Evolutionary conservation across 2,329 filamentous ascomycete species (phyloP), one percentile per base, ranked within the genome.

Genomic region (Hypoxylon sp.): DNA sequence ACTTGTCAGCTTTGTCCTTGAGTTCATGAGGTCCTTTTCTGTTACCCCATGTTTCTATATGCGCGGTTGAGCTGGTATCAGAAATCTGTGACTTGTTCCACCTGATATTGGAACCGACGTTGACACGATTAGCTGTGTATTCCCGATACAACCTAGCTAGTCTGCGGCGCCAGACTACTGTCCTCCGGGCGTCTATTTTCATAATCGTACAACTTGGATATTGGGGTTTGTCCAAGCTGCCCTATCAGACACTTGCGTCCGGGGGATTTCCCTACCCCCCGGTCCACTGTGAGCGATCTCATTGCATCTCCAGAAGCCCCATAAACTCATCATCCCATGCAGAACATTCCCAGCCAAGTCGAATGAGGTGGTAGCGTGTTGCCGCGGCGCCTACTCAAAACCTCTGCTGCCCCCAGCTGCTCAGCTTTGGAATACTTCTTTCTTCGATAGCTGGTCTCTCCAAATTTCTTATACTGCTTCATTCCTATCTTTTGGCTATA

Each of bases 381-480:
- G 71, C 65, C 64, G 72, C 75, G 77, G 77, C 78, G 79, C 74
- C 78, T 77, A 80, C 81, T 85, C 83, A 86, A 85, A 87, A 86
- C 80, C 81, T 78, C 74, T 76, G 70, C 74, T 76, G 75, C 77
- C 80, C 82, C 81, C 78, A 78, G 67, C 70, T 70, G 70, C 70
- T 74, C 74, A 73, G 70, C 70, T 73, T 74, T 70, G 71, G 73
- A 70, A 73, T 70, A 74, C 74, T 73, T 77, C 75, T 82, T 78
- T 77, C 77, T 75, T 81, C 80, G 81, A 80, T 81, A 87, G 85
- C 85, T 87, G 85, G 85, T 79, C 84, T 87, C 83, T 80, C 74
- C 77, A 70, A 76, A 75, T 77, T 73, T 77, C 69, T 76, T 77
- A 69, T 72, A 72, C 77, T 76, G 73, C 73, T 78, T 78, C 72